phyloP scores from a whole-genome alignment of 2,329 filamentous ascomycete genomes.

The Drechmeria coniospora region DNA sequence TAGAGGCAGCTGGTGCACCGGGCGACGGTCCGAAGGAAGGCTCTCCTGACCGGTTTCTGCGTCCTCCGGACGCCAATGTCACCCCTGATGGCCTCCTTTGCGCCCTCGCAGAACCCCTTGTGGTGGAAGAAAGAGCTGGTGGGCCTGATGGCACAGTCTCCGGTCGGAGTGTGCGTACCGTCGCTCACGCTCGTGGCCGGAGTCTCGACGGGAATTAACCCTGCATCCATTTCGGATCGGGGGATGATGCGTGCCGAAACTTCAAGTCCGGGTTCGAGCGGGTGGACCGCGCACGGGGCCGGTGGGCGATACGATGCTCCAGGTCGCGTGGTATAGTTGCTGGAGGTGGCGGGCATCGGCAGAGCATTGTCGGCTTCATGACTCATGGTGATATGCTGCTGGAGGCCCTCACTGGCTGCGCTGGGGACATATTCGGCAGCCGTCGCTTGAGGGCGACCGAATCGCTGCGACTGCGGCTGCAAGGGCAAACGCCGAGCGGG shows the following conservation, averaged over 20 bases:
- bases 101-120: conserved; percentile 41
- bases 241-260: neutral
- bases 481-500: conserved; percentile 1
- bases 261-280: no score
- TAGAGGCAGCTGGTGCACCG: conserved; percentile 38
- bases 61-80: conserved; percentile 33
- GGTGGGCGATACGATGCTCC: no score
- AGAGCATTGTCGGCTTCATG: neutral
- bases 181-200: neutral
- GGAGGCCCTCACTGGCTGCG: conserved; percentile 2
- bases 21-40: conserved; percentile 18
- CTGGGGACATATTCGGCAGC: neutral
- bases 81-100: conserved; percentile 32
- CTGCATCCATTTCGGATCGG: conserved; percentile 4
- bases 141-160: conserved; percentile 26
- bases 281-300: no score
- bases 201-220: conserved; percentile 10
- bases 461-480: neutral
- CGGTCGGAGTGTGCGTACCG: neutral
- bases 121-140: conserved; percentile 35
- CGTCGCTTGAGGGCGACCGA: neutral
- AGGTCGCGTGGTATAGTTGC: neutral
- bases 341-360: neutral
- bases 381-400: conserved; percentile 2
- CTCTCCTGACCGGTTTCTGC: conserved; percentile 28